Conservation (phyloP, 192 early-diverging fungal species). For the Backusella sp. region DNA sequence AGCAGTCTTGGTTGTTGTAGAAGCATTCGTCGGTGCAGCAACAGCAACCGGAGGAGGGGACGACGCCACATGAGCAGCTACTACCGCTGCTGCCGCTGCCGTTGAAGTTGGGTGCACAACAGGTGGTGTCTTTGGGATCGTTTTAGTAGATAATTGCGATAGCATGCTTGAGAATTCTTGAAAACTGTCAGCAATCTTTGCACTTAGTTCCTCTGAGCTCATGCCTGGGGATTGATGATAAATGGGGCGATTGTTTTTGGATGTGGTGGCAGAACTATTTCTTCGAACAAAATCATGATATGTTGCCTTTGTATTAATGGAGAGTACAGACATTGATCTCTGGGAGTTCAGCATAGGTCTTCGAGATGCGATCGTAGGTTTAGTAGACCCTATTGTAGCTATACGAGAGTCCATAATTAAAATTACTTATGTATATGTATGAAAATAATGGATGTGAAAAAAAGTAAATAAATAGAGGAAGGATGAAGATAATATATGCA, state of each 20-base stretch:
- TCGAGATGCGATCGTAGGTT: constrained; percentile 2
- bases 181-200: constrained; percentile 36
- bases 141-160: constrained; percentile 3
- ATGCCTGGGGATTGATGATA: not conserved
- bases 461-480: not conserved
- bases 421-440: not conserved
- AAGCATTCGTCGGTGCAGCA: not conserved
- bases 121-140: not conserved
- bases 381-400: not conserved
- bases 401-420: constrained; percentile 9
- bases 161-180: constrained; percentile 30
- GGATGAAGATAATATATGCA: not conserved
- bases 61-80: not conserved
- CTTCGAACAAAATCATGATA: constrained; percentile 3
- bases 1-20: not conserved
- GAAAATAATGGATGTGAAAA: not conserved
- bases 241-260: not conserved
- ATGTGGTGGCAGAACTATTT: constrained; percentile 1
- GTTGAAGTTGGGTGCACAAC: not conserved
- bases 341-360: constrained; percentile 14
- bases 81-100: not conserved
- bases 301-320: constrained; percentile 11
- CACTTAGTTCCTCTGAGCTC: constrained; percentile 26
- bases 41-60: not conserved
- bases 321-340: constrained; percentile 10